phyloP scores from a whole-genome alignment of 2,329 filamentous ascomycete species.

The Herpotrichia juniperi region DNA sequence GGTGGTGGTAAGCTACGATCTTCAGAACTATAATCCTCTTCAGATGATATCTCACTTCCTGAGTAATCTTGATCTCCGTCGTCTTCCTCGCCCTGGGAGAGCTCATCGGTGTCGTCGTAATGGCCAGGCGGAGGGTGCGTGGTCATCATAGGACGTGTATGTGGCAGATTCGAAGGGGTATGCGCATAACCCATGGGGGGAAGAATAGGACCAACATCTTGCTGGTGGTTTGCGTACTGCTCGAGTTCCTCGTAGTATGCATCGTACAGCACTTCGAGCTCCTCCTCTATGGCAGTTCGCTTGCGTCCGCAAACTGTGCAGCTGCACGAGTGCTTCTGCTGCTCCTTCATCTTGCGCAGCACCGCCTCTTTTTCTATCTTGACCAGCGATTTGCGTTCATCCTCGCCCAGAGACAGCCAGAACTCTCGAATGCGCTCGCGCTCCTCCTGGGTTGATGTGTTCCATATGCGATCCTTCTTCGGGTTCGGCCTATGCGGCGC shows the following conservation, averaged over 20 bases:
- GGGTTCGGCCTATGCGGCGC: constrained; percentile 49
- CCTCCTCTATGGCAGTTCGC: constrained; percentile 95
- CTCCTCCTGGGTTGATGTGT: constrained; percentile 91
- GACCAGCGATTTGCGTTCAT: constrained; percentile 91
- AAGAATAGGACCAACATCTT: constrained; percentile 73
- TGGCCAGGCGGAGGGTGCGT: constrained; percentile 74
- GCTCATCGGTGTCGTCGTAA: constrained; percentile 63
- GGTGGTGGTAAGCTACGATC: constrained; percentile 70
- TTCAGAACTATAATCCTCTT: constrained; percentile 71
- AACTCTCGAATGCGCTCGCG: constrained; percentile 98
- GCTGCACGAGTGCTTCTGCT: constrained; percentile 98
- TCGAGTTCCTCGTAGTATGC: constrained; percentile 98
- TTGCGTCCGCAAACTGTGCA: constrained; percentile 97
- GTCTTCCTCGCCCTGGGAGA: constrained; percentile 60
- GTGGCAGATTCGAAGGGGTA: constrained; percentile 59
- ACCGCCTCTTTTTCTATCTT: constrained; percentile 99
- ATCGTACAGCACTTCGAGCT: constrained; percentile 95
- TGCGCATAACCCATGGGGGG: constrained; percentile 67
- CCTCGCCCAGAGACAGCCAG: constrained; percentile 92
- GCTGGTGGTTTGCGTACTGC: constrained; percentile 89
- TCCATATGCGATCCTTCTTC: constrained; percentile 91
- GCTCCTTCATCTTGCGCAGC: constrained; percentile 99
- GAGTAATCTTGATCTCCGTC: constrained; percentile 59
- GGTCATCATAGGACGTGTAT: constrained; percentile 65
- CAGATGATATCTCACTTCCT: constrained; percentile 65